Base-by-base conservation (phyloP, 228 moss, liverwort and hornwort genomes). In the Sphagnum magellanicum region DNA sequence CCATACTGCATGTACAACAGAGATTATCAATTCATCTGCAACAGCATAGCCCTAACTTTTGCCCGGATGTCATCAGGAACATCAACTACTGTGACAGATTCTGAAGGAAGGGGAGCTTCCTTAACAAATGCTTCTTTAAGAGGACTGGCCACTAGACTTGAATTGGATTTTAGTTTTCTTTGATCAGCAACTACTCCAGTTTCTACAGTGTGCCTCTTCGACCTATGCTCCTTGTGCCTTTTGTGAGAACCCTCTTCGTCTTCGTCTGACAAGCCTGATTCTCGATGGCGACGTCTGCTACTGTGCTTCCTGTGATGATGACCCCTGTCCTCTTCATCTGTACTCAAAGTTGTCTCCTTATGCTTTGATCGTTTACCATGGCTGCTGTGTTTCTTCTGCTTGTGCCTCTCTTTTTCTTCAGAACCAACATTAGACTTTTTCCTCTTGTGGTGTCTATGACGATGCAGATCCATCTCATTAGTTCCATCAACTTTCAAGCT, bases 31-130 rank as follows among this genome's bases (percentile, higher is more conserved):
- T 32, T 32, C 52, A 74, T 73, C 65, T 68, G 47, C 8, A 79
- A 79, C 61, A 83, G 77, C 76, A 83, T 83, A 51, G 83, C 83
- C 71, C 83, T 76, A 51, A 83, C 83, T 75, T 83, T 83, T 8
- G 83, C 83, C 61, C 83, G 76, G 59, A 83, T 77, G 63, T 83
- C 83, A 71, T 83, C 83, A 59, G 83, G 83, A 51, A 83, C 74
- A 70, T 83, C 83, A 4, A 68, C 61, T 12, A 74, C 63, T n/a
- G 16, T 52, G 48, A 78, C 48, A 8, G 55, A 55, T 12, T 55
- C 55, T 11, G 53, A 7, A 62, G 74, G 12, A 70, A 66, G n/a
- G 67, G 53, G 61, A 50, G 65, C 71, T 13, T 71, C 74, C 4
- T 6, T 59, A 0, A 16, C 62, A 53, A 47, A 16, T 17, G 5